Base-by-base conservation (phyloP, 176 grass and related monocot genomes). In the Paspalum vaginatum region DNA sequence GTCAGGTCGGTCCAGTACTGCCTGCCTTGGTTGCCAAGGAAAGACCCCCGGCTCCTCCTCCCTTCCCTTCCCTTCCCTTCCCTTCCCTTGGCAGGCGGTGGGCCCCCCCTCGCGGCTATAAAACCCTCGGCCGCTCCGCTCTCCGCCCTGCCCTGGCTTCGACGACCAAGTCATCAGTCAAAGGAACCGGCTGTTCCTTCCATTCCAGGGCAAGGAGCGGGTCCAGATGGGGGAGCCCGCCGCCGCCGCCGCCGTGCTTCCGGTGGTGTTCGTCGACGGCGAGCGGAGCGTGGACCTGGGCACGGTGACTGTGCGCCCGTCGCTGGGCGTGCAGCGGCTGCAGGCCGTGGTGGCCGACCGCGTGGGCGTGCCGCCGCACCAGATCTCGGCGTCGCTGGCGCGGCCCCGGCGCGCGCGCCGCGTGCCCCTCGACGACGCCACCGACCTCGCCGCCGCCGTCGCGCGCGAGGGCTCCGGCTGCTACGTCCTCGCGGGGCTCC, bases 251-350 rank as follows among this genome's bases (percentile, higher is more conserved):
- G 69, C 68, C 16, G 74, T 71, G 22, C 69, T 97, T 11, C 89
- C 90, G 12, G 85, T 98, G 16, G 59, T 94, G 2, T 85, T 94
- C 84, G 79, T 88, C 32, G 91, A 97, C 61, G 91, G 91, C 52
- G 89, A 85, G 14, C 72, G 77, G 73, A 88, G 55, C 85, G 60
- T 94, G 6, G 84, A 98, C 59, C 54, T 98, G n/a, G 95, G 95
- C 73, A 90, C 76, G 2, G 75, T 94, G 10, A 49, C 87, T 25
- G 83, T 98, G 5, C 53, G 76, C 18, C 89, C 91, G 0, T 75
- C 89, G 5, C 63, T 92, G 0, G 81, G 77, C 13, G 72, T 90
- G 0, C 72, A 74, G 25, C 85, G 77, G 21, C 87, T 98, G 47
- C 92, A 92, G 73, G 78, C 84, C 14, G 70, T 83, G 0, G 73